These are phyloP conservation scores for Mortierella sp. DNA, from an alignment of 371 early-diverging fungal species.

Conservation along the genomic window DNA sequence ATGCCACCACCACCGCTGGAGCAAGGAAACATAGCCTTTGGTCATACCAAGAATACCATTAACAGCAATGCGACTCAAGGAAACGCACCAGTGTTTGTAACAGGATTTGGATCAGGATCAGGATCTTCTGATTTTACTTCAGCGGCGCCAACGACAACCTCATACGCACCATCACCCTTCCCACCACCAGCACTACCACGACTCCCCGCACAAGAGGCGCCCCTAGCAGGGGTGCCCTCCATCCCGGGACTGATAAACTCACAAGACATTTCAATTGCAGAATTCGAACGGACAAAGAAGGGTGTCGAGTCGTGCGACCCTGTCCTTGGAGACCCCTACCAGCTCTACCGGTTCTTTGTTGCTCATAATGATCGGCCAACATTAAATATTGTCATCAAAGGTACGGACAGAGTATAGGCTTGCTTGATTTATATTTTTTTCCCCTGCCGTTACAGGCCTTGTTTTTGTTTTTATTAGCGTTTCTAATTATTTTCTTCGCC, in stretches of 20 bases:
- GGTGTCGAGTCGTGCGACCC: constrained; percentile 40
- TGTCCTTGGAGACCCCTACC: constrained; percentile 39
- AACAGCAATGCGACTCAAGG: background rate
- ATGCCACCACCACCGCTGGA: constrained; percentile 6
- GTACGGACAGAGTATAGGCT: background rate
- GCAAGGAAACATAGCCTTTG: background rate
- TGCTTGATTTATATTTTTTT: background rate
- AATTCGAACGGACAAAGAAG: constrained; percentile 21
- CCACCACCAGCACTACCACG: constrained; percentile 10
- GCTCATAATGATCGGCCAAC: constrained; percentile 50
- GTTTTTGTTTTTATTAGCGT: background rate
- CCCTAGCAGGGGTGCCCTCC: constrained; percentile 27
- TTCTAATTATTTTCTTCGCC: background rate
- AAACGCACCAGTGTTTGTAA: background rate
- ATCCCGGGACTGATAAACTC: constrained; percentile 28
- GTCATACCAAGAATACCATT: background rate
- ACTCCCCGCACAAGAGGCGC: background rate
- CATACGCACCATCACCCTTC: constrained; percentile 16
- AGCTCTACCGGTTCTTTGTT: constrained; percentile 47
- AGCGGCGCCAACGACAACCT: background rate
- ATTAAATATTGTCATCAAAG: constrained; percentile 27
- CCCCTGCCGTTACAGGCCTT: no score
- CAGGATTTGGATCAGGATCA: background rate
- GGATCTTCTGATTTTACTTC: background rate
- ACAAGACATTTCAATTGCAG: constrained; percentile 45